Conservation (phyloP, 192 early-diverging fungal species). For the Backusella parvicylindrica region DNA sequence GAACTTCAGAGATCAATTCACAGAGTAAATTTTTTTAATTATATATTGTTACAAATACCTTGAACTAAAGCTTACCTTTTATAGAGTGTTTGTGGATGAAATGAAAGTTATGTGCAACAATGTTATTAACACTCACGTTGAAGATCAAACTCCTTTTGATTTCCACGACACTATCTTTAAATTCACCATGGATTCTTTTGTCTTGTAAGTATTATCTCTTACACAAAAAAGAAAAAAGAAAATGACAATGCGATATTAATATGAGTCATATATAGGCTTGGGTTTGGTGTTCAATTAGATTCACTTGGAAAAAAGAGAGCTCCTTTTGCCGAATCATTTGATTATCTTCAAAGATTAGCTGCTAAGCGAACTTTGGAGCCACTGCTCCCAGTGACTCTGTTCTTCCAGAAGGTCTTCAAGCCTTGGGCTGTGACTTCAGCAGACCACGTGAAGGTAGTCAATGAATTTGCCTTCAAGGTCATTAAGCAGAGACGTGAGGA, state of each 20-base stretch:
- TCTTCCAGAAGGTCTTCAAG: background rate
- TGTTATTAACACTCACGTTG: conserved; percentile 14
- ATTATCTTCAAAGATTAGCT: conserved; percentile 39
- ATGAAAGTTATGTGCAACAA: conserved; percentile 12
- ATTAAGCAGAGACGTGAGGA: conserved; percentile 26
- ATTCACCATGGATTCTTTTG: conserved; percentile 42
- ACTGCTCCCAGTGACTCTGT: background rate
- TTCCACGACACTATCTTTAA: conserved; percentile 44
- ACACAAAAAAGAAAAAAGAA: background rate
- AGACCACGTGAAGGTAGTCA: conserved; percentile 17
- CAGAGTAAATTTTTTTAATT: too few species aligned
- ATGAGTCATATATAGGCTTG: conserved; percentile 19
- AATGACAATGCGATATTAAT: background rate
- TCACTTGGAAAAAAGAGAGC: conserved; percentile 34
- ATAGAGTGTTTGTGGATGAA: conserved; percentile 26
- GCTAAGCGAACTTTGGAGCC: conserved; percentile 29
- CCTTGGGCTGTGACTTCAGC: conserved; percentile 18
- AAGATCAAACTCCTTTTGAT: conserved; percentile 32
- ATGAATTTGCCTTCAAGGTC: conserved; percentile 26
- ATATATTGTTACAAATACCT: too few species aligned
- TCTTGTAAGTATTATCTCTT: conserved; percentile 10
- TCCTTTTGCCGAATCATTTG: conserved; percentile 51
- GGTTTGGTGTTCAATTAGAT: conserved; percentile 48
- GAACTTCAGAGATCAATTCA: conserved; percentile 30
- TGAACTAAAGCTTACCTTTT: background rate